phyloP scores from a whole-genome alignment of 2,329 filamentous ascomycete species.

The Aurifilum marmelostoma region DNA sequence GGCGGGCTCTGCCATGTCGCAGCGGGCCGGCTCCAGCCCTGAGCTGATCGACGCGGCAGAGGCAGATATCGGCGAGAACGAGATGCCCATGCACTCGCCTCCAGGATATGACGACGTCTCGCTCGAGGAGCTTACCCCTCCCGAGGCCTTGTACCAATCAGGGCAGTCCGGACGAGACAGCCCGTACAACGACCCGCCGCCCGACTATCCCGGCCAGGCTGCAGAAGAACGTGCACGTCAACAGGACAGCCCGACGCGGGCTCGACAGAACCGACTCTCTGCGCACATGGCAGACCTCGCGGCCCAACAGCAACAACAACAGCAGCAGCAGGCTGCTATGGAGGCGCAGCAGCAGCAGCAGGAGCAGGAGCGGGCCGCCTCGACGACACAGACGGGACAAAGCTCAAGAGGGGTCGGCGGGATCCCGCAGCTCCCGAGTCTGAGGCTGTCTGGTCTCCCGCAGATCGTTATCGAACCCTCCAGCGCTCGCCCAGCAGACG shows the following conservation, averaged over 20 bases:
- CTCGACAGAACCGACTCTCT: constrained; percentile 39
- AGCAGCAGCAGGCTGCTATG: neutral
- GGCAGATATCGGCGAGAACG: constrained; percentile 51
- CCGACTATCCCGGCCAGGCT: constrained; percentile 50
- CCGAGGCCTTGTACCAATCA: constrained; percentile 32
- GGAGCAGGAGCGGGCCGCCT: constrained; percentile 10
- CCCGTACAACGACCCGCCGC: constrained; percentile 53
- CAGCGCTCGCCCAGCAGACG: constrained; percentile 40
- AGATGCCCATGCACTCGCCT: constrained; percentile 49
- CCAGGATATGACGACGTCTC: constrained; percentile 59
- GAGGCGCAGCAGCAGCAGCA: constrained; percentile 8
- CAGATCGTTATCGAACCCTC: constrained; percentile 64
- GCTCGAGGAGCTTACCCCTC: constrained; percentile 44
- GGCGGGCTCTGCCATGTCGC: constrained; percentile 35
- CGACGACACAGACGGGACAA: constrained; percentile 23
- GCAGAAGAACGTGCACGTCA: neutral
- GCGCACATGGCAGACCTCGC: constrained; percentile 39
- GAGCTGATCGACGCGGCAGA: constrained; percentile 51
- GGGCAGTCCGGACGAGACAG: constrained; percentile 43
- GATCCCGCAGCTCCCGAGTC: constrained; percentile 54
- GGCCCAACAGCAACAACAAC: constrained; percentile 21
- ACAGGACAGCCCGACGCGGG: constrained; percentile 31
- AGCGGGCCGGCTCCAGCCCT: constrained; percentile 53
- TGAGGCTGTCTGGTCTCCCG: constrained; percentile 54
- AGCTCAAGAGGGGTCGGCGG: constrained; percentile 43